phyloP scores from a whole-genome alignment of 805 yeast species.

The Wickerhamomyces canadensis region DNA sequence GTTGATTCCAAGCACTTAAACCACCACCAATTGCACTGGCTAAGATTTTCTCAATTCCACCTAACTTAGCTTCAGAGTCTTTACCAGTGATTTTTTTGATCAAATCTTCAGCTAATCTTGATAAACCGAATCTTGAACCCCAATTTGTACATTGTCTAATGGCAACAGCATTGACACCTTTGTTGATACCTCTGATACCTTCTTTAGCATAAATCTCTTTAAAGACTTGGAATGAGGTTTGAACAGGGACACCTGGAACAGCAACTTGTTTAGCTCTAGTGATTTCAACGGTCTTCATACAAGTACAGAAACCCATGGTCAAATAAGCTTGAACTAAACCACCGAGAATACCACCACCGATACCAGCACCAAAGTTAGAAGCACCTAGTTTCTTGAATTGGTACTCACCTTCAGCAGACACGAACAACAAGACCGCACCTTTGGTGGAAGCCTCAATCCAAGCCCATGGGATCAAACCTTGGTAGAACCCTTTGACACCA shows the following conservation, averaged over 20 bases:
- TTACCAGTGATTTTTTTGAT: constrained; percentile 65
- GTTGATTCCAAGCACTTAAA: constrained; percentile 97
- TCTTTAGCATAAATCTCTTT: constrained; percentile 76
- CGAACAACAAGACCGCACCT: constrained; percentile 93
- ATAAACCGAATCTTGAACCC: constrained; percentile 95
- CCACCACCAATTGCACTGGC: constrained; percentile 96
- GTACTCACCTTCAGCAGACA: constrained; percentile 88
- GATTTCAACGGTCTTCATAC: constrained; percentile 98
- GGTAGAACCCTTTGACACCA: constrained; percentile 88
- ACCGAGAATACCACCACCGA: constrained; percentile 93
- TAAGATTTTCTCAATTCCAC: constrained; percentile 73
- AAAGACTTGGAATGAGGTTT: constrained; percentile 81
- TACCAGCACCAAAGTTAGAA: constrained; percentile 76
- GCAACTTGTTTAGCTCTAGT: constrained; percentile 78
- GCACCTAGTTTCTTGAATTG: constrained; percentile 59
- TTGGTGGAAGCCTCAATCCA: constrained; percentile 99
- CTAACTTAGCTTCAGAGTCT: constrained; percentile 53
- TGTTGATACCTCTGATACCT: constrained; percentile 92
- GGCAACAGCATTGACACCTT: constrained; percentile 99
- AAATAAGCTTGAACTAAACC: constrained; percentile 95
- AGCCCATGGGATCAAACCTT: constrained; percentile 98
- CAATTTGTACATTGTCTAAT: constrained; percentile 97
- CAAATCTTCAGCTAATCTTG: constrained; percentile 84
- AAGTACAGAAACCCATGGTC: constrained; percentile 97
- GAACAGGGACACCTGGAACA: constrained; percentile 63